Evolutionary conservation across 805 yeast genomes (phyloP), one percentile per base, ranked within the genome.

Genomic region (Candida yuanshanica): DNA sequence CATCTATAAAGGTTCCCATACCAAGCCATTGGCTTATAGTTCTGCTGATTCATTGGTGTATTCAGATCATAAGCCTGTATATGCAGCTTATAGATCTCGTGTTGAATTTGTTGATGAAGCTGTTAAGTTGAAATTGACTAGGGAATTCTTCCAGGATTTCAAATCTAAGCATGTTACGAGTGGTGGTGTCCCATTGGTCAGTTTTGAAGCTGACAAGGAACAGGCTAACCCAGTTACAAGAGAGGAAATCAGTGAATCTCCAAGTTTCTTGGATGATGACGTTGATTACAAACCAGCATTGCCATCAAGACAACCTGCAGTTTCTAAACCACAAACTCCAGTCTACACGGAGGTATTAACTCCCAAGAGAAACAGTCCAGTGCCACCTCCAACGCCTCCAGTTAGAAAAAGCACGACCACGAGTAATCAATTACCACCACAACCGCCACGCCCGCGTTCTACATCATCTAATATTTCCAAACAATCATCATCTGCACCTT

Each of bases 51-150:
- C 42, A 49, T 61, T 91, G 33, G 57, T 56, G 42, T 71, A 81
- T 43, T 87, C 96, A 41, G 99, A 93, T 57, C 99, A 93, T 59
- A 81, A 87, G 45, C 99, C 99, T 0, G 96, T 93, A 3, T 93
- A 74, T 60, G 89, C 91, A 4, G 78, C 88, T 1, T 89, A 83
- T 55, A 65, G 69, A 25, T 77, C 85, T 12, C 68, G 64, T 16
- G 90, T 87, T 16, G 73, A 77, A 41, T 74, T 85, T 41, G 70
- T 90, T 24, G 83, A 93, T 58, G 83, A 83, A 45, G 69, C 61
- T 10, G 63, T 70, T 27, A 85, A 78, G 58, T 68, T 72, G 38
- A 63, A 65, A 33, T 61, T 90, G 42, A 67, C 79, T 14, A 68
- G 72, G 33, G 72, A 78, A 39, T 62, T 91, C 27, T 83, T 85